Evolutionary conservation across 2,329 filamentous ascomycete genomes (phyloP).

Genomic region (Mycosphaerella arachidis): DNA sequence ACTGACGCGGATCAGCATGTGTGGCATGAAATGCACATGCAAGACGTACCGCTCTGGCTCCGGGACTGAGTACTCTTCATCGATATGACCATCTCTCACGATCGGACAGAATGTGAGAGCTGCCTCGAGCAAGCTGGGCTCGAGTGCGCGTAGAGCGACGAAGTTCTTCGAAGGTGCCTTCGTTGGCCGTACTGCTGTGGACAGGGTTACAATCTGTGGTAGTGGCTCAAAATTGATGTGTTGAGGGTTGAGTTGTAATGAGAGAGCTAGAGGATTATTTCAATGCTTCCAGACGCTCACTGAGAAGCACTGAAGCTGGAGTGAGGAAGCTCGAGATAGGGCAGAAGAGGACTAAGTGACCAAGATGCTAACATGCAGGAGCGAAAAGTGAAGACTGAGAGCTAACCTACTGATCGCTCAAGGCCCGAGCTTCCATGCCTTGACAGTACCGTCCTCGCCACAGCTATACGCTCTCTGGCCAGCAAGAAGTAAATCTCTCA

Average conservation of each 20-base stretch:
- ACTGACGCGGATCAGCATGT: neutral
- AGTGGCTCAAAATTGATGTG: too few relatives aligned
- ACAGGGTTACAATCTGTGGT: too few relatives aligned
- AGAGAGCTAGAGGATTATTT: too few relatives aligned
- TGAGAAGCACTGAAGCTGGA: too few relatives aligned
- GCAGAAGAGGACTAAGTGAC: neutral
- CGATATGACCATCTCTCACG: neutral
- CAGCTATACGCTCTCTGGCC: slow-evolving; percentile 39
- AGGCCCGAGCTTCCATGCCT: slow-evolving; percentile 37
- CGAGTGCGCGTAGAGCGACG: neutral
- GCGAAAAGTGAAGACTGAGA: neutral
- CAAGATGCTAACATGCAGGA: neutral
- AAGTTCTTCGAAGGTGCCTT: neutral
- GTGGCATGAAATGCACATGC: neutral
- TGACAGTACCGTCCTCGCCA: slow-evolving; percentile 47
- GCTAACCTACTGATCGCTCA: slow-evolving; percentile 5
- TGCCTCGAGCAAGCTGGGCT: too few relatives aligned
- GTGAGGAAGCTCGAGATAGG: too few relatives aligned
- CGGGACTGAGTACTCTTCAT: neutral
- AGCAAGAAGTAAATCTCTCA: slow-evolving; percentile 41
- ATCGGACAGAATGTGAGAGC: too few relatives aligned
- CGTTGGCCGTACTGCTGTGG: neutral
- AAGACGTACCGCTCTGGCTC: neutral
- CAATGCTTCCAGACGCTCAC: too few relatives aligned
- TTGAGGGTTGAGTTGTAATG: too few relatives aligned